These are phyloP conservation scores for Suillus hirtellus DNA, from an alignment of 768 basidiomycete genomes.

Conservation along the genomic window DNA sequence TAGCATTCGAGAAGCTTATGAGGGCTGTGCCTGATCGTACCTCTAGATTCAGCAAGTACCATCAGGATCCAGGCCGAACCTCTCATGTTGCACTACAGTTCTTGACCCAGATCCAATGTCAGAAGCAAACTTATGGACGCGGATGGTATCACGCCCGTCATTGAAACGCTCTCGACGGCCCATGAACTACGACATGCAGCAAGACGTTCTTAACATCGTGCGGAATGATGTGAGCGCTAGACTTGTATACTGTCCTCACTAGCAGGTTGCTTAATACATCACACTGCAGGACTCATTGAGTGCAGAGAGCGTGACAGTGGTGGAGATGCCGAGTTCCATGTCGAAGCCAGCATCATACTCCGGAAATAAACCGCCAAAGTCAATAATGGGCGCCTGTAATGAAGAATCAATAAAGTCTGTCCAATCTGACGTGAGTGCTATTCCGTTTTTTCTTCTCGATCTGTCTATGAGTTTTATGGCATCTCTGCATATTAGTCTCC, in stretches of 20 bases:
- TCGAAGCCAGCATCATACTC: not conserved
- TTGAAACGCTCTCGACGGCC: not conserved
- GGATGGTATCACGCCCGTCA: constrained; percentile 7
- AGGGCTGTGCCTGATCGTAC: not conserved
- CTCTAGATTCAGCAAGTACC: constrained; percentile 1
- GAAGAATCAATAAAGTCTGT: not conserved
- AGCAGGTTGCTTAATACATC: not conserved
- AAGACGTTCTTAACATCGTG: not conserved
- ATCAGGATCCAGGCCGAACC: not conserved
- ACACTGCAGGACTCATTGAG: not conserved
- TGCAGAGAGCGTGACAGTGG: constrained; percentile 7
- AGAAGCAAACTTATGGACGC: constrained; percentile 6
- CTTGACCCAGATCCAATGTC: not conserved
- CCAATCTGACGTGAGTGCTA: constrained; percentile 2
- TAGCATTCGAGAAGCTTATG: not conserved
- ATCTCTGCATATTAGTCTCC: not conserved
- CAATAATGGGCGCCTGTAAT: no score
- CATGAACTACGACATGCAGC: not conserved
- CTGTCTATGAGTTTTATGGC: not conserved
- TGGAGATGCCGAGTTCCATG: not conserved
- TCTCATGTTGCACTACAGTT: not conserved
- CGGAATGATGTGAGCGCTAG: constrained; percentile 2
- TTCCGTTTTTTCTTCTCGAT: not conserved
- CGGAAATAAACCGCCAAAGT: not conserved
- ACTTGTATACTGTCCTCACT: not conserved